These are phyloP conservation scores for Vitis hybrid DNA, from an alignment of 177 flowering plant species.

Conservation along the genomic window DNA sequence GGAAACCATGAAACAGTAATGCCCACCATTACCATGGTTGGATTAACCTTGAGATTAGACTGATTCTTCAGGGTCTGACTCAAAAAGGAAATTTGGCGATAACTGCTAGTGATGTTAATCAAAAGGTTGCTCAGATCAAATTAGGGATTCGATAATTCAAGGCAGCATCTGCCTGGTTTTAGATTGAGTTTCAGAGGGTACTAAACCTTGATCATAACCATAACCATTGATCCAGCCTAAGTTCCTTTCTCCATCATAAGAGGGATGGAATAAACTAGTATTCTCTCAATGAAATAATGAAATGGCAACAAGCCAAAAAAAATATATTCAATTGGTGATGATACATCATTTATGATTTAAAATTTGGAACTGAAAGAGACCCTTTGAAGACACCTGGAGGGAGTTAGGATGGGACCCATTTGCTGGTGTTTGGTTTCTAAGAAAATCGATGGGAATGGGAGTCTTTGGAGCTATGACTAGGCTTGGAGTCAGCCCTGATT, in stretches of 20 bases:
- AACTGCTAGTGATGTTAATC: no score
- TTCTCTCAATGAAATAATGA: neutral
- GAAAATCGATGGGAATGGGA: neutral
- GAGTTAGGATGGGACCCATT: neutral
- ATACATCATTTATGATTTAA: conserved; percentile 17
- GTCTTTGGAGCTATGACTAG: neutral
- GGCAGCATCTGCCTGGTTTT: no score
- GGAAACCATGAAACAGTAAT: conserved; percentile 8
- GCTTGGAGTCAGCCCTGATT: neutral
- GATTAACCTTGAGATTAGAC: neutral
- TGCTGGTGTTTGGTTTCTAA: neutral
- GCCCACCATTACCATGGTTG: conserved; percentile 8
- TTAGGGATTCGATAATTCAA: no score
- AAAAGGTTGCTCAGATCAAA: no score
- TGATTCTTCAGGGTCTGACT: no score
- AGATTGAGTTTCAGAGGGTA: no score
- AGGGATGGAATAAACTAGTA: neutral
- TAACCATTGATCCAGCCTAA: conserved; percentile 12
- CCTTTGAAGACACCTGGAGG: neutral
- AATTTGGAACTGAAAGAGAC: conserved; percentile 32
- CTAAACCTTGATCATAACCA: conserved; percentile 6
- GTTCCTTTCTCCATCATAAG: conserved; percentile 4
- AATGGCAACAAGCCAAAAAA: conserved; percentile 9
- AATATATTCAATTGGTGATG: conserved; percentile 12
- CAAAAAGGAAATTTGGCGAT: no score